These are phyloP conservation scores for Fraxinus baroniana DNA, from an alignment of 305 asterid species.

Conservation along the genomic window DNA sequence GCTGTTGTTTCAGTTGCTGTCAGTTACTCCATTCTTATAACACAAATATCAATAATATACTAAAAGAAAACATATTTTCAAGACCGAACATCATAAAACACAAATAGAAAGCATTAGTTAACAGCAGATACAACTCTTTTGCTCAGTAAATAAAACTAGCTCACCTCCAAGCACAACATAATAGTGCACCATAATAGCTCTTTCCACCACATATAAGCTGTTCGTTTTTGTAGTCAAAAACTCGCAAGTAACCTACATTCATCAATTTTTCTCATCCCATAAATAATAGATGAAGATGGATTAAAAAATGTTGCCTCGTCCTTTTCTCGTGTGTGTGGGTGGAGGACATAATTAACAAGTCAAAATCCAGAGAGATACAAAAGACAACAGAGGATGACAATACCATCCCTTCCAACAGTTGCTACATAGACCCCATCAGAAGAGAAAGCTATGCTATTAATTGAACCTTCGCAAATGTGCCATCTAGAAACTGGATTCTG, in stretches of 20 bases:
- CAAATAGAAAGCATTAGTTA: background rate
- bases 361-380: conserved; percentile 11
- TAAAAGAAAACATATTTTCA: conserved; percentile 4
- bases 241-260: conserved; percentile 79
- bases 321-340: background rate
- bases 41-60: conserved; percentile 11
- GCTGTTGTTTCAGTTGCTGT: conserved; percentile 59
- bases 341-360: conserved; percentile 1
- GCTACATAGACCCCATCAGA: conserved; percentile 87
- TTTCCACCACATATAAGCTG: conserved; percentile 93
- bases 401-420: conserved; percentile 99
- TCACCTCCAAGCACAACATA: conserved; percentile 99
- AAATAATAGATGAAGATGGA: conserved; percentile 7
- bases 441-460: conserved; percentile 83
- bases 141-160: conserved; percentile 18
- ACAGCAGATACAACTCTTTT: background rate
- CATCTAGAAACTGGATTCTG: conserved; percentile 99
- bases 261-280: conserved; percentile 23
- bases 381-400: conserved; percentile 25
- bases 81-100: background rate
- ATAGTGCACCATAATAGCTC: conserved; percentile 93
- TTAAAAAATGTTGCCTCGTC: background rate
- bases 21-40: conserved; percentile 36
- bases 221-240: conserved; percentile 86
- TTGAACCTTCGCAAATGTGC: conserved; percentile 96